Evolutionary conservation across 176 grass and related monocot species (phyloP).

Genomic region (Dactylis glomerata): DNA sequence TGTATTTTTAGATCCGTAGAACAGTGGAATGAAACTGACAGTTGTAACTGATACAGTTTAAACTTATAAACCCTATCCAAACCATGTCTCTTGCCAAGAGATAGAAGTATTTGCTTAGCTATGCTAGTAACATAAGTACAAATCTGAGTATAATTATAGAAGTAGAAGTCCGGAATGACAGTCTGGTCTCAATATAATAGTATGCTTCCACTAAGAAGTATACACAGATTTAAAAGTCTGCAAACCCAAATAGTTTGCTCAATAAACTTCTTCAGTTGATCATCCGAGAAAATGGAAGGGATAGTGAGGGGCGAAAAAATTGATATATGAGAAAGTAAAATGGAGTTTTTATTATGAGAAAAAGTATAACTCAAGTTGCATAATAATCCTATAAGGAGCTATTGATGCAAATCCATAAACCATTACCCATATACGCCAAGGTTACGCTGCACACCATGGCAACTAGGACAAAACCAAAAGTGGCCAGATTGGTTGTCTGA

Average conservation of each 20-base stretch:
- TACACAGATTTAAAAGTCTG: not conserved
- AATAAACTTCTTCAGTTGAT: conserved; percentile 1
- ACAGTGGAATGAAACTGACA: not conserved
- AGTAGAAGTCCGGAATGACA: not conserved
- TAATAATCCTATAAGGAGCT: not conserved
- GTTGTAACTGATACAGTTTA: not conserved
- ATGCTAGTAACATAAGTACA: not conserved
- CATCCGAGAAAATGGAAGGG: not conserved
- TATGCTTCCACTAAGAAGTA: not conserved
- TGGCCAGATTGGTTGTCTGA: not conserved
- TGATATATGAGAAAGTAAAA: not conserved
- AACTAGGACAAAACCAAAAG: not conserved
- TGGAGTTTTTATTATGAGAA: not conserved
- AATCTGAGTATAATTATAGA: not conserved
- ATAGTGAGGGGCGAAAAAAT: not conserved
- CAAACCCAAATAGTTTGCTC: not conserved
- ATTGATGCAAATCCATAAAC: not conserved
- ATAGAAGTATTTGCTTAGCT: conserved; percentile 8
- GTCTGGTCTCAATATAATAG: not conserved
- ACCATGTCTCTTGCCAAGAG: not conserved
- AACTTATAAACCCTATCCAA: not conserved
- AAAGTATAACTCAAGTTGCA: not conserved
- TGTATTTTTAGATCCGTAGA: not conserved
- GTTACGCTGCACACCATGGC: not conserved
- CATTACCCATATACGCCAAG: not conserved